A percentile compares a stretch with the other conserved stretches of the same genome.
Evolutionary conservation across 306 rosid species (phyloP).

Genomic region (Chamaecrista fasciculata): DNA sequence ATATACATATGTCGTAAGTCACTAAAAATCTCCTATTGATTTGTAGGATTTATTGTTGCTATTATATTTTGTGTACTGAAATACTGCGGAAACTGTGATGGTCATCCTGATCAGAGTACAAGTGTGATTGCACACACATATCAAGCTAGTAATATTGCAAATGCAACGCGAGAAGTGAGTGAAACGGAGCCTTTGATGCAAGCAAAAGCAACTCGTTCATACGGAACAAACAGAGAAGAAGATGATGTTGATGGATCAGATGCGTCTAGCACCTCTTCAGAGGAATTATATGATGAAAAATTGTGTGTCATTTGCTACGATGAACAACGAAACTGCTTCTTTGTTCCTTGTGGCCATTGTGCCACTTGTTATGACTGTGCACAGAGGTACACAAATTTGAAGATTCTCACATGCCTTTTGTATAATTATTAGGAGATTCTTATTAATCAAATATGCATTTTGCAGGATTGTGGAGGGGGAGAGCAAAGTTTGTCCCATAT

Average conservation of each 20-base stretch:
- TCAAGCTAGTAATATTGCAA: not conserved
- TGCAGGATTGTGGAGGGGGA: constrained; percentile 68
- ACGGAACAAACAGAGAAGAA: constrained; percentile 55
- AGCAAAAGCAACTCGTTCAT: constrained; percentile 29
- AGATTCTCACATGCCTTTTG: not conserved
- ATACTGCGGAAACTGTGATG: constrained; percentile 48
- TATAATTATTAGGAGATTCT: not conserved
- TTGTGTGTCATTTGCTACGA: constrained; percentile 67
- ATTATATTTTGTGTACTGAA: constrained; percentile 41
- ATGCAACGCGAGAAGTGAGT: constrained; percentile 22
- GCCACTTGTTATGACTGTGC: constrained; percentile 78
- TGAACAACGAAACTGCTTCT: constrained; percentile 67
- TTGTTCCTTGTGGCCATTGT: constrained; percentile 80
- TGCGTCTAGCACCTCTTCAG: constrained; percentile 51
- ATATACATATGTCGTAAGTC: too few relatives aligned
- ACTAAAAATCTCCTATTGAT: constrained; percentile 4
- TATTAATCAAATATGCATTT: constrained; percentile 7
- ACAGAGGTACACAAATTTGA: constrained; percentile 45
- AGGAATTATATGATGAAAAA: constrained; percentile 69
- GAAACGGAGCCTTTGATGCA: constrained; percentile 58
- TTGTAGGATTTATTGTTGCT: constrained; percentile 44
- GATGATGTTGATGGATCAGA: constrained; percentile 55
- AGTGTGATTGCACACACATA: not conserved
- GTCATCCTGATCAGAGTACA: not conserved
- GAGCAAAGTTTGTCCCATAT: constrained; percentile 66